Percentiles rank a stretch among this genome's conserved stretches.
Conservation (phyloP, 108 stramenopile species). For the Pseudonitzschia pungens region DNA sequence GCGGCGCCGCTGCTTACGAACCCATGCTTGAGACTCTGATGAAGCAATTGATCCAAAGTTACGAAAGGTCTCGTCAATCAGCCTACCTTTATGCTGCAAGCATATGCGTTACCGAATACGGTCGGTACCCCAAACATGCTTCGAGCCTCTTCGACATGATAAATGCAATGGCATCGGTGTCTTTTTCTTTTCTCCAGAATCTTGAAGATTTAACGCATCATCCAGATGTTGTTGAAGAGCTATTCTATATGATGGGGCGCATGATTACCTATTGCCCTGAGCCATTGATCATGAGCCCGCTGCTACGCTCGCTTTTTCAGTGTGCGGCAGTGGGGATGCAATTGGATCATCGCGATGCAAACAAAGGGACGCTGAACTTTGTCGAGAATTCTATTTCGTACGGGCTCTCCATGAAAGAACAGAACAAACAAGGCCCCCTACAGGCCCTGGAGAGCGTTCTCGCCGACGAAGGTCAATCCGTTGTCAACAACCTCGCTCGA, state of each 20-base stretch:
- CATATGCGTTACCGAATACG: constrained; percentile 87
- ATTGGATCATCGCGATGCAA: constrained; percentile 83
- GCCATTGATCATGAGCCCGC: constrained; percentile 59
- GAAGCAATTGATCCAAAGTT: constrained; percentile 68
- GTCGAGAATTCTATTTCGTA: constrained; percentile 67
- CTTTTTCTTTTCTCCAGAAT: constrained; percentile 57
- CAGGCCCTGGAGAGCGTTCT: constrained; percentile 67
- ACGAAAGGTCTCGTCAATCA: constrained; percentile 65
- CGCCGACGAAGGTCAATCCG: constrained; percentile 53
- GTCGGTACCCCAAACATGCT: constrained; percentile 47
- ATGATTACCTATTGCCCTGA: constrained; percentile 83
- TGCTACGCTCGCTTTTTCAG: constrained; percentile 69
- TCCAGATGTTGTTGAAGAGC: constrained; percentile 96
- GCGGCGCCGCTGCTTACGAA: constrained; percentile 69
- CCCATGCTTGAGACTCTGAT: constrained; percentile 82
- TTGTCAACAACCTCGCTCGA: constrained; percentile 64
- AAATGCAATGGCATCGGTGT: constrained; percentile 51
- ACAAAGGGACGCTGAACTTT: constrained; percentile 83
- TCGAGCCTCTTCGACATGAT: constrained; percentile 73
- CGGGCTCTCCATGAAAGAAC: constrained; percentile 50
- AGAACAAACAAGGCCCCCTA: constrained; percentile 29
- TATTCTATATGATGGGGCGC: constrained; percentile 89
- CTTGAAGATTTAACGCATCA: constrained; percentile 80
- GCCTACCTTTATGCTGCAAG: constrained; percentile 89
- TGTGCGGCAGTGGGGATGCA: constrained; percentile 81